Percentiles rank a stretch among this genome's conserved stretches.
Evolutionary conservation across 2,329 filamentous ascomycete genomes (phyloP).

Genomic region (Laburnicola sp.): DNA sequence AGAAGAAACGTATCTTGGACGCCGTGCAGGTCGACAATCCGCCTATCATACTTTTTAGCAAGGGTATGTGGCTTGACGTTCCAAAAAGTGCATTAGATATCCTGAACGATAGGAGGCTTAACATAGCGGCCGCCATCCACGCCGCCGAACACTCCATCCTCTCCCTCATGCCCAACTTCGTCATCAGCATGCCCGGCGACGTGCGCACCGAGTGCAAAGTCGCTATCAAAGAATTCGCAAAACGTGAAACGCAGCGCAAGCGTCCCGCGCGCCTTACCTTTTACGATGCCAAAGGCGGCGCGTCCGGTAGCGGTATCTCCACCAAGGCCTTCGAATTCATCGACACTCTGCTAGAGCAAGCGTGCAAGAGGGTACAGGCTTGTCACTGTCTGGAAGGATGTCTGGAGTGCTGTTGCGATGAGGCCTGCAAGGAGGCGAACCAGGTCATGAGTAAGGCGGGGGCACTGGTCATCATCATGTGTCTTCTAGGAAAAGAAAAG

Average conservation of each 20-base stretch:
- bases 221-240: constrained; percentile 82
- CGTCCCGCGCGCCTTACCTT: constrained; percentile 87
- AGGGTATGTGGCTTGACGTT: constrained; percentile 95
- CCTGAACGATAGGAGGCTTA: constrained; percentile 69
- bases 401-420: constrained; percentile 84
- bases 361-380: constrained; percentile 71
- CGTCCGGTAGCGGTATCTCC: constrained; percentile 80
- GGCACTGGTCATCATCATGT: constrained; percentile 77
- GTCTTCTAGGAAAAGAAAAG: constrained; percentile 70
- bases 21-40: constrained; percentile 93
- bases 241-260: constrained; percentile 70
- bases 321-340: constrained; percentile 94
- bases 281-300: constrained; percentile 91
- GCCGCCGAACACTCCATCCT: constrained; percentile 92
- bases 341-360: constrained; percentile 74
- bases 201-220: constrained; percentile 94
- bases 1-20: constrained; percentile 80
- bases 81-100: constrained; percentile 79
- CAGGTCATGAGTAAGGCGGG: constrained; percentile 94
- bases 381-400: constrained; percentile 82
- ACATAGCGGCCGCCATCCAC: constrained; percentile 88
- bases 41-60: constrained; percentile 79
- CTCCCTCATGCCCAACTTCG: constrained; percentile 84
- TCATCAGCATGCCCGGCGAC: constrained; percentile 86
- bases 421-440: constrained; percentile 82